Evolutionary conservation across 768 basidiomycete species (phyloP).

Genomic region (Crepidotus variabilis): DNA sequence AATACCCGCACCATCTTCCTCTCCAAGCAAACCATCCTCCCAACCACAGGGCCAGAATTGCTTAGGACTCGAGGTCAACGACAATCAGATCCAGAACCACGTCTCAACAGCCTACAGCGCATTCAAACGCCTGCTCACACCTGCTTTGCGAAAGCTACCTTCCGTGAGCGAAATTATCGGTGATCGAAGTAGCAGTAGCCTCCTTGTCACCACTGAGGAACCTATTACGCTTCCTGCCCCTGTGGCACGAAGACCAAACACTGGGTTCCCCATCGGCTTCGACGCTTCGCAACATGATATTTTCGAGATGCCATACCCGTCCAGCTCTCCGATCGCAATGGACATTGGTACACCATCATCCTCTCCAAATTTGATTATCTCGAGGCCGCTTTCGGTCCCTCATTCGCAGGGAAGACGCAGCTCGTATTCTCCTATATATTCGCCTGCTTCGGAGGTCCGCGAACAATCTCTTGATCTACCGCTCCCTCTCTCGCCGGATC

Average conservation of each 20-base stretch:
- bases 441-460: not conserved
- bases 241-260: not conserved
- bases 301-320: constrained; percentile 14
- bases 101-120: constrained; percentile 21
- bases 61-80: not conserved
- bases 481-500: not conserved
- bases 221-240: not conserved
- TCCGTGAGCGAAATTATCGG: constrained; percentile 18
- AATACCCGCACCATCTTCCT: constrained; percentile 26
- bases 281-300: constrained; percentile 10
- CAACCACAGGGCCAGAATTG: not conserved
- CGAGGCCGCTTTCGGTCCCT: constrained; percentile 9
- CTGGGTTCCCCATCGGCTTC: constrained; percentile 3
- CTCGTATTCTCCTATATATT: not conserved
- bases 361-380: constrained; percentile 10
- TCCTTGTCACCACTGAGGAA: not conserved
- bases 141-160: constrained; percentile 10
- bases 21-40: not conserved
- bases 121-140: constrained; percentile 24
- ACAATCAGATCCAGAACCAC: not conserved
- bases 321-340: constrained; percentile 47
- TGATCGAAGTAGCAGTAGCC: constrained; percentile 2
- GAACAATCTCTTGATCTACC: not conserved
- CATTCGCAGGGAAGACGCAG: not conserved
- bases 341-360: constrained; percentile 31